Percentiles rank a stretch among this genome's conserved stretches.
Evolutionary conservation across 495 filamentous ascomycete species (phyloP).

Genomic region (Aspergillus asperescens): DNA sequence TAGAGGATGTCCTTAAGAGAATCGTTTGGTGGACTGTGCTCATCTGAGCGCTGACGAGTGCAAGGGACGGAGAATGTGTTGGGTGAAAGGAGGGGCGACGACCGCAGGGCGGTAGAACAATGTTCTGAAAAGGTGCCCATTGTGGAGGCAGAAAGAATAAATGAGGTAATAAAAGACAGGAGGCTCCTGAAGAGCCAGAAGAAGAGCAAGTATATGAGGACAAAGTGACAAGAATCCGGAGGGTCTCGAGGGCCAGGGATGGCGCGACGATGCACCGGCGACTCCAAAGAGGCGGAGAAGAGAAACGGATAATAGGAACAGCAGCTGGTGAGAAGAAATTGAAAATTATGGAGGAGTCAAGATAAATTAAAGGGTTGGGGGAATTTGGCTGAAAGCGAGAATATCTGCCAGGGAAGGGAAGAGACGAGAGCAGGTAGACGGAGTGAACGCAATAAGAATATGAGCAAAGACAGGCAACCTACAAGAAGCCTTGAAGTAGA

Average conservation of each 20-base stretch:
- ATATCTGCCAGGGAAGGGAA: constrained; percentile 18
- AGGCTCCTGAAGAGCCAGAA: constrained; percentile 19
- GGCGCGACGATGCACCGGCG: constrained; percentile 22
- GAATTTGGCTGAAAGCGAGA: constrained; percentile 14
- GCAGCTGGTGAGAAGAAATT: constrained; percentile 14
- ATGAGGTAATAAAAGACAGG: constrained; percentile 20
- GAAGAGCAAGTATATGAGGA: constrained; percentile 13
- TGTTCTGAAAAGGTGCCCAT: constrained; percentile 9
- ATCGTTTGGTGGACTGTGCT: constrained; percentile 19
- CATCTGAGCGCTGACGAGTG: constrained; percentile 20
- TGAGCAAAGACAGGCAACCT: constrained; percentile 39
- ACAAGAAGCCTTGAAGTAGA: constrained; percentile 42
- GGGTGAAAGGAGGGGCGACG: constrained; percentile 7
- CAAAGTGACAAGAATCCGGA: constrained; percentile 17
- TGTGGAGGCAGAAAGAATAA: constrained; percentile 7
- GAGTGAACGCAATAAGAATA: constrained; percentile 20
- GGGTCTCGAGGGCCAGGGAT: constrained; percentile 18
- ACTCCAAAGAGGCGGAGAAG: constrained; percentile 1
- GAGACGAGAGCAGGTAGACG: constrained; percentile 17
- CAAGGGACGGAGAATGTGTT: constrained; percentile 16
- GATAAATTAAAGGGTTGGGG: constrained; percentile 13
- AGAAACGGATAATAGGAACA: constrained; percentile 17
- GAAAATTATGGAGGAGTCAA: constrained; percentile 3
- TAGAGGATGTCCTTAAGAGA: constrained; percentile 28
- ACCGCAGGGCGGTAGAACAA: constrained; percentile 6